These are phyloP conservation scores for Fusarium proliferatum DNA, from an alignment of 2,329 filamentous ascomycete species.

Conservation along the genomic window DNA sequence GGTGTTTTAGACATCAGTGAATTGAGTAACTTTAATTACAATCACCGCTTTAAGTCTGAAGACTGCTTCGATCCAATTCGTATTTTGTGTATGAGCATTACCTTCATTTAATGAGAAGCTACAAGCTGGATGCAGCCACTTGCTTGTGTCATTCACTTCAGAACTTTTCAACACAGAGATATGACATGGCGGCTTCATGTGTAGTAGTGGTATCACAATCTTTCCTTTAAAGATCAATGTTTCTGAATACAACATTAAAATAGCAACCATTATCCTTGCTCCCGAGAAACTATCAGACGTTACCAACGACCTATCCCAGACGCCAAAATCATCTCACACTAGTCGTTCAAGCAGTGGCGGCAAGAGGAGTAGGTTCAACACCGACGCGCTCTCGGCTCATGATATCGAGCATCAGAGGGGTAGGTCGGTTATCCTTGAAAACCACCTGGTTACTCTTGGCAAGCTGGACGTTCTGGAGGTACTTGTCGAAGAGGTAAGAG, in stretches of 20 bases:
- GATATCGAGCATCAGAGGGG: slow-evolving; percentile 88
- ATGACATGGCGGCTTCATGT: neutral
- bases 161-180: neutral
- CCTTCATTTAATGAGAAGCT: neutral
- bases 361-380: slow-evolving; percentile 74
- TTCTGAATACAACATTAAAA: slow-evolving; percentile 5
- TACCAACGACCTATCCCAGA: slow-evolving; percentile 30
- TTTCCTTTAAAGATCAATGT: neutral
- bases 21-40: slow-evolving; percentile 11
- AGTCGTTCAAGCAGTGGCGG: slow-evolving; percentile 55
- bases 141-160: neutral
- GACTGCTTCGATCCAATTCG: neutral
- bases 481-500: slow-evolving; percentile 95
- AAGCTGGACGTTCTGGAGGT: slow-evolving; percentile 86
- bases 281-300: slow-evolving; percentile 19
- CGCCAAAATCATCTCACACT: slow-evolving; percentile 27
- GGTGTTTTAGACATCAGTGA: slow-evolving; percentile 9
- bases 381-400: slow-evolving; percentile 95
- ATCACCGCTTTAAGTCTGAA: neutral
- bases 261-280: slow-evolving; percentile 19
- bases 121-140: neutral
- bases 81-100: neutral
- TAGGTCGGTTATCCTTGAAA: slow-evolving; percentile 88
- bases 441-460: slow-evolving; percentile 87
- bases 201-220: neutral